Percentiles rank a stretch among this genome's conserved stretches.
These are phyloP conservation scores for Adansonia grandidieri DNA, from an alignment of 441 rosid genomes.

Conservation along the genomic window DNA sequence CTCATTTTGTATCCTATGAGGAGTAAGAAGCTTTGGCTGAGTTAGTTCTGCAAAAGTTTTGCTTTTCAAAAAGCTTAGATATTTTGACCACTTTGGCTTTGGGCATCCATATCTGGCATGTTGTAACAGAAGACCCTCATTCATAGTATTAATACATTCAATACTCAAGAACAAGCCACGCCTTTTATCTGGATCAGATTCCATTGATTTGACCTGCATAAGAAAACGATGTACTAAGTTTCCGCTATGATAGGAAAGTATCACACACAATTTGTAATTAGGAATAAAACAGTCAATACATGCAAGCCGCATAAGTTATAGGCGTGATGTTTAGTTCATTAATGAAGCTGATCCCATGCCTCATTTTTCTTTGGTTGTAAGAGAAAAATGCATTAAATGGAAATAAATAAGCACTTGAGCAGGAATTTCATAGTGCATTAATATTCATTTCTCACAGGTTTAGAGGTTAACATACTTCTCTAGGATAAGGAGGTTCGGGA, in stretches of 20 bases:
- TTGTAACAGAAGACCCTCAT: constrained; percentile 80
- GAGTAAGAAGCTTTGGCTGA: constrained; percentile 62
- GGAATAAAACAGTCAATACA: background rate
- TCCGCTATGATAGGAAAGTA: constrained; percentile 12
- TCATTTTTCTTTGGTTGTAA: background rate
- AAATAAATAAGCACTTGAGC: background rate
- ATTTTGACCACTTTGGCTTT: constrained; percentile 84
- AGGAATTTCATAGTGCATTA: background rate
- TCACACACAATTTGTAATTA: background rate
- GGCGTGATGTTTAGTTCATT: constrained; percentile 11
- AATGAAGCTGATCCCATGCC: background rate
- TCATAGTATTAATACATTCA: constrained; percentile 88
- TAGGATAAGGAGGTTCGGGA: constrained; percentile 96
- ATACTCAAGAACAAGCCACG: constrained; percentile 64
- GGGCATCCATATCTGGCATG: constrained; percentile 83
- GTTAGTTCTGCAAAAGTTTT: constrained; percentile 84
- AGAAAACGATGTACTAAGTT: constrained; percentile 26
- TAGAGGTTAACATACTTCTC: constrained; percentile 64
- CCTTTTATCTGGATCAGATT: constrained; percentile 60
- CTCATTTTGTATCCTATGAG: constrained; percentile 39
- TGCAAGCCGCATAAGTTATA: background rate
- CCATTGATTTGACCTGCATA: constrained; percentile 72
- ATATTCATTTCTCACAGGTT: constrained; percentile 22
- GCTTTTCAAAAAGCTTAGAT: constrained; percentile 94
- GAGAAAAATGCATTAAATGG: background rate